These are phyloP conservation scores for Polytolypa hystricis DNA, from an alignment of 2,329 filamentous ascomycete species.

Conservation along the genomic window DNA sequence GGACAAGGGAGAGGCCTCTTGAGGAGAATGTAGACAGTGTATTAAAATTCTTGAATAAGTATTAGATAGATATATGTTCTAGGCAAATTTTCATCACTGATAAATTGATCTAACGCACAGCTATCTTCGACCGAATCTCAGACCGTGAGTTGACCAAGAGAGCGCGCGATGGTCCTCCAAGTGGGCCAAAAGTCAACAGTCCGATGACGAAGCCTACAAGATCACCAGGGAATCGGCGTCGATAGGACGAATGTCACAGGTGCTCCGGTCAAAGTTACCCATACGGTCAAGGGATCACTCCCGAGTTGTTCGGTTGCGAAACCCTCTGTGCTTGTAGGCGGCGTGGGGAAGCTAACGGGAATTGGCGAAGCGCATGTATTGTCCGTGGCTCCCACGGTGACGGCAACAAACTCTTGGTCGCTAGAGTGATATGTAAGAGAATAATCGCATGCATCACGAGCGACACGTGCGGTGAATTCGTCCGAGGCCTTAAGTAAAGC, in stretches of 20 bases:
- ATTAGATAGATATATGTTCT: too few species aligned
- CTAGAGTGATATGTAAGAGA: constrained; percentile 37
- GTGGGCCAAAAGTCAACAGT: too few species aligned
- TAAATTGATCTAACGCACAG: too few species aligned
- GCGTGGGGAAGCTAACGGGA: constrained; percentile 43
- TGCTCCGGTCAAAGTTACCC: constrained; percentile 36
- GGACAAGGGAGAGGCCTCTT: too few species aligned
- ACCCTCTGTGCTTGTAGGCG: constrained; percentile 33
- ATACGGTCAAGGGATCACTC: constrained; percentile 42
- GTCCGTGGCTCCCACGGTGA: constrained; percentile 39
- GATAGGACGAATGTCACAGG: constrained; percentile 37
- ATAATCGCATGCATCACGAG: constrained; percentile 43
- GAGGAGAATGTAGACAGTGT: too few species aligned
- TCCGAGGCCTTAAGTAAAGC: constrained; percentile 27
- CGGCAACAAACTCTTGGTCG: constrained; percentile 37
- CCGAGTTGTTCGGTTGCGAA: constrained; percentile 43
- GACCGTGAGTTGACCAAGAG: too few species aligned
- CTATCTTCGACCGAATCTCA: too few species aligned
- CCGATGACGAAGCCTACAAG: too few species aligned
- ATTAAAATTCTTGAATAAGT: too few species aligned
- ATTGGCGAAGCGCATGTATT: constrained; percentile 43
- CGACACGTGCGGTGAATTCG: constrained; percentile 42
- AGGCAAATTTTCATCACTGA: too few species aligned
- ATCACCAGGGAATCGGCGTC: constrained; percentile 26
- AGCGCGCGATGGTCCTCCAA: too few species aligned